phyloP scores from a whole-genome alignment of 352 stramenopile species.

The Pythium monospermum region DNA sequence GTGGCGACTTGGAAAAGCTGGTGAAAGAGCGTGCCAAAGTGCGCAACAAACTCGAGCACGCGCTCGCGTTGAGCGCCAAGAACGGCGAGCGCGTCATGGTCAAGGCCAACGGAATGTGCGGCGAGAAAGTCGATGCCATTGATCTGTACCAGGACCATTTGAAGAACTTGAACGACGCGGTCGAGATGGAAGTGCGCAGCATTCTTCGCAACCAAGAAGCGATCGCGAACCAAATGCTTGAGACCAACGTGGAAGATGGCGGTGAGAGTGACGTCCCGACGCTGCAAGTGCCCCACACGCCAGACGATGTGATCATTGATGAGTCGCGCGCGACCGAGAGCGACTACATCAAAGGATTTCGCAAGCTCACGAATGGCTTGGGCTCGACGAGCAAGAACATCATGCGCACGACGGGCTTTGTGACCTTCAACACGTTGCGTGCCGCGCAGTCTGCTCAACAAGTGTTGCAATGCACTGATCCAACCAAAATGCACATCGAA shows the following conservation, averaged over 20 bases:
- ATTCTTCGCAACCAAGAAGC: conserved; percentile 65
- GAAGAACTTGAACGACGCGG: conserved; percentile 60
- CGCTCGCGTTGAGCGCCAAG: conserved; percentile 53
- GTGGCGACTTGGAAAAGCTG: conserved; percentile 64
- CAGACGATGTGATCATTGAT: conserved; percentile 10
- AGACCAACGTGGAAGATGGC: conserved; percentile 28
- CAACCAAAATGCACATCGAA: conserved; percentile 68
- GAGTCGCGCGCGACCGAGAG: conserved; percentile 30
- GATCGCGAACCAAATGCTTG: conserved; percentile 51
- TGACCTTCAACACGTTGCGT: conserved; percentile 77
- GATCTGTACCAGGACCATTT: conserved; percentile 66
- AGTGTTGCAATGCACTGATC: conserved; percentile 68
- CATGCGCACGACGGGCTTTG: conserved; percentile 72
- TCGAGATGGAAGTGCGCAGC: conserved; percentile 70
- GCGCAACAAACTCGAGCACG: conserved; percentile 64
- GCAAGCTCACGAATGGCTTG: conserved; percentile 28
- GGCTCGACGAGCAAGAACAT: conserved; percentile 35
- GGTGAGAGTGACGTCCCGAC: conserved; percentile 21
- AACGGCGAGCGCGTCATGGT: conserved; percentile 54
- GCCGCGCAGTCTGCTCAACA: conserved; percentile 72
- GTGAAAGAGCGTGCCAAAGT: conserved; percentile 63
- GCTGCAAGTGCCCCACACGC: conserved; percentile 20
- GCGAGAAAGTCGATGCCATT: conserved; percentile 61
- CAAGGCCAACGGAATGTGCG: conserved; percentile 29
- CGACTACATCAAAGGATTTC: conserved; percentile 45